Conservation (phyloP, 2,329 filamentous ascomycete genomes). For the Neonectria punicea region DNA sequence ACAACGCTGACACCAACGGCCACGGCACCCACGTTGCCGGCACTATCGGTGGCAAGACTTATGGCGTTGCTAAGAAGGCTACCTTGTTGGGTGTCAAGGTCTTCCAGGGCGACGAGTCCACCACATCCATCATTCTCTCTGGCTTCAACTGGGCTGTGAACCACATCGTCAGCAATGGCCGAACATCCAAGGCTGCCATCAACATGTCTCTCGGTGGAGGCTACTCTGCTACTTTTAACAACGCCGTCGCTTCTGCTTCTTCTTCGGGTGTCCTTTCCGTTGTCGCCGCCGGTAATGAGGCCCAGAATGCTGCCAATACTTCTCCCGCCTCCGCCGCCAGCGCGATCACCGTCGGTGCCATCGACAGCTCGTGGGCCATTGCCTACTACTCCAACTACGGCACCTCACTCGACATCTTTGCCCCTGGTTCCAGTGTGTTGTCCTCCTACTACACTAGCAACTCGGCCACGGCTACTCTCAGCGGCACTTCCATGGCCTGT, state of each 20-base stretch:
- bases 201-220: constrained; percentile 67
- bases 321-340: constrained; percentile 48
- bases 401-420: constrained; percentile 60
- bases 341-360: constrained; percentile 49
- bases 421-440: constrained; percentile 58
- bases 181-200: constrained; percentile 56
- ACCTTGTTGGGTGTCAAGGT: constrained; percentile 60
- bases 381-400: constrained; percentile 65
- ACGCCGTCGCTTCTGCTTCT: constrained; percentile 58
- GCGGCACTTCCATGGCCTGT: constrained; percentile 72
- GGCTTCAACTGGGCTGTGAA: constrained; percentile 56
- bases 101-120: constrained; percentile 45
- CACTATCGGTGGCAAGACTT: constrained; percentile 49
- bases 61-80: constrained; percentile 57
- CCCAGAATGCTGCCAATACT: constrained; percentile 36
- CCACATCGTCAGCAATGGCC: constrained; percentile 55
- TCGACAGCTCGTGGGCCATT: constrained; percentile 51
- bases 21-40: constrained; percentile 56
- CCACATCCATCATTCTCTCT: constrained; percentile 46
- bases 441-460: constrained; percentile 60
- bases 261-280: constrained; percentile 60
- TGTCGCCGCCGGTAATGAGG: constrained; percentile 65
- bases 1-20: constrained; percentile 47
- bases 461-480: constrained; percentile 58
- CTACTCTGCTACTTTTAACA: constrained; percentile 59